Conservation (phyloP, 768 basidiomycete species). For the Lactifluus rugatus region DNA sequence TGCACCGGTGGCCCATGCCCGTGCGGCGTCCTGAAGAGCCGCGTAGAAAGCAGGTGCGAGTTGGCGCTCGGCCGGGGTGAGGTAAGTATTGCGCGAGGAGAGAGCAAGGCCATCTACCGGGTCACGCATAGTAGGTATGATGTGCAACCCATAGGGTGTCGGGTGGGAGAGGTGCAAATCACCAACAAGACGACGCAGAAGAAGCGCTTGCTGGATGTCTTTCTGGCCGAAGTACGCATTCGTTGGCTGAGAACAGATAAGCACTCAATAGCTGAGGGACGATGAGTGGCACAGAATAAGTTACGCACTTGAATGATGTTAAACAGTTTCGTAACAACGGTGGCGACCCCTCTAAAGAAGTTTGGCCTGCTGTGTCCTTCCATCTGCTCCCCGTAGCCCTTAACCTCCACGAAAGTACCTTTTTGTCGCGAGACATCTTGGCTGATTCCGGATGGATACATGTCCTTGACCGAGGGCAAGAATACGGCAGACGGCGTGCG, state of each 20-base stretch:
- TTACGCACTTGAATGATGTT: slow-evolving; percentile 71
- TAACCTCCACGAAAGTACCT: slow-evolving; percentile 89
- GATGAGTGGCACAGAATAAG: neutral
- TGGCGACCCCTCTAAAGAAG: slow-evolving; percentile 94
- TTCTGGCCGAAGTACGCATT: slow-evolving; percentile 96
- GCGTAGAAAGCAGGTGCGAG: slow-evolving; percentile 52
- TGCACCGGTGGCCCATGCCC: slow-evolving; percentile 43
- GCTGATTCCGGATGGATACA: slow-evolving; percentile 88
- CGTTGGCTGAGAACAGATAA: slow-evolving; percentile 52
- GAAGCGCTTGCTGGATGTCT: slow-evolving; percentile 91
- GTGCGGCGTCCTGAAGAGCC: slow-evolving; percentile 52
- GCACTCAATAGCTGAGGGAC: neutral
- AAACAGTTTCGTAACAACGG: slow-evolving; percentile 91
- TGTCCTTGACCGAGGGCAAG: slow-evolving; percentile 65
- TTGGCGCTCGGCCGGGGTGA: slow-evolving; percentile 50
- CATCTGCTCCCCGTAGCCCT: slow-evolving; percentile 87
- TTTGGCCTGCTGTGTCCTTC: slow-evolving; percentile 80
- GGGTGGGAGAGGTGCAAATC: slow-evolving; percentile 84
- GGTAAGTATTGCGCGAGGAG: slow-evolving; percentile 85
- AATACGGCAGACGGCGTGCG: slow-evolving; percentile 64
- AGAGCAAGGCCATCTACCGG: slow-evolving; percentile 62
- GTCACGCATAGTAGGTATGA: slow-evolving; percentile 78
- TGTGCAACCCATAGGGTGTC: slow-evolving; percentile 59
- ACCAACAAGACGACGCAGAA: slow-evolving; percentile 65
- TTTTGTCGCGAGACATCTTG: slow-evolving; percentile 65